phyloP scores from a whole-genome alignment of 2,329 filamentous ascomycete genomes.

The Rhytidhysteron rufulum region DNA sequence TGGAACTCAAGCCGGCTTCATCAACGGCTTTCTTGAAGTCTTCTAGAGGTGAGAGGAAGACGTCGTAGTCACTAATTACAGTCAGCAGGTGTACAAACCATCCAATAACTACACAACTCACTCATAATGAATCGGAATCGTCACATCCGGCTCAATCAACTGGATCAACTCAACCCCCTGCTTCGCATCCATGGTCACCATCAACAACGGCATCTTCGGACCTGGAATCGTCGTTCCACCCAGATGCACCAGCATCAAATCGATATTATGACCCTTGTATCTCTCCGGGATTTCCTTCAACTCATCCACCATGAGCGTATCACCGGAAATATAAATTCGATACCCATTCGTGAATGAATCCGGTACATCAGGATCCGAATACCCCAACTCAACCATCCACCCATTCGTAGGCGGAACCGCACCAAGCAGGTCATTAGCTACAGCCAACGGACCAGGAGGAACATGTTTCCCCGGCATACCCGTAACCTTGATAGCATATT shows the following conservation, averaged over 20 bases:
- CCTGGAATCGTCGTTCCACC: constrained; percentile 64
- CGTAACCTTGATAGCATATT: constrained; percentile 53
- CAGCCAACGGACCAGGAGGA: constrained; percentile 39
- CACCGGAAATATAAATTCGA: constrained; percentile 63
- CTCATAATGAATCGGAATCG: constrained; percentile 62
- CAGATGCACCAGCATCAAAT: constrained; percentile 64
- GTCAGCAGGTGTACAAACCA: background rate
- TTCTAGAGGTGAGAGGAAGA: constrained; percentile 55
- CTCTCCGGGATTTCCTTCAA: constrained; percentile 57
- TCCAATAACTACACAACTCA: constrained; percentile 10
- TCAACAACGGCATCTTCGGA: constrained; percentile 56
- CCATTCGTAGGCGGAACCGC: constrained; percentile 63
- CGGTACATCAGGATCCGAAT: constrained; percentile 22
- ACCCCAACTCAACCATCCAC: constrained; percentile 63
- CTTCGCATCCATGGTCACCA: constrained; percentile 66
- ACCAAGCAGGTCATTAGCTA: constrained; percentile 46
- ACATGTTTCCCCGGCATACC: constrained; percentile 65
- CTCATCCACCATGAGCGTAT: constrained; percentile 61
- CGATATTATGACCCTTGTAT: constrained; percentile 53
- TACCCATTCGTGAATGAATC: constrained; percentile 47
- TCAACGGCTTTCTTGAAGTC: constrained; percentile 59
- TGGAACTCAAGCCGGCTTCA: constrained; percentile 47
- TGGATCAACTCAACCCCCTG: constrained; percentile 59
- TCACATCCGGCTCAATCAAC: constrained; percentile 58
- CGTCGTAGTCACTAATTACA: constrained; percentile 48